phyloP scores from a whole-genome alignment of 2,329 filamentous ascomycete genomes.

The Aureobasidium pullulans region DNA sequence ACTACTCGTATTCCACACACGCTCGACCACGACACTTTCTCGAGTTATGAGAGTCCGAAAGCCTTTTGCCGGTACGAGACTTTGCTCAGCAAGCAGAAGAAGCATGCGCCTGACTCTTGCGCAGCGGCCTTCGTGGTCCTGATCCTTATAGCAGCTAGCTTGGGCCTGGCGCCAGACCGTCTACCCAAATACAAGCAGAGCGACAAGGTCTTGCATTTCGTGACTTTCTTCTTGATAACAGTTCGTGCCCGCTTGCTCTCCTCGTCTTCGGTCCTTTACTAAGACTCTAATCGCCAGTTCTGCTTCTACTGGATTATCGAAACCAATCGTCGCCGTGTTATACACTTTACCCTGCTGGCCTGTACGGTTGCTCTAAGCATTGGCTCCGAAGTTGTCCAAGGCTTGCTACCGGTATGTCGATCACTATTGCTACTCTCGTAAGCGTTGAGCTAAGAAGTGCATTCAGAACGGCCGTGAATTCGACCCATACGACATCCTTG shows the following conservation, averaged over 20 bases:
- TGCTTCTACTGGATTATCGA: constrained; percentile 97
- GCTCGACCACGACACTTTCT: neutral
- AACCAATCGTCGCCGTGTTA: constrained; percentile 72
- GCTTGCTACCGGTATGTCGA: constrained; percentile 56
- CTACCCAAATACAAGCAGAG: constrained; percentile 55
- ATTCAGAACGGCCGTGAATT: constrained; percentile 45
- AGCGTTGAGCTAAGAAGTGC: neutral
- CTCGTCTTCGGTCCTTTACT: neutral
- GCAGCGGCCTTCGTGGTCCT: constrained; percentile 49
- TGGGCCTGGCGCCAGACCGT: constrained; percentile 60
- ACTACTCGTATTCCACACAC: neutral
- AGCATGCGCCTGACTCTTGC: neutral
- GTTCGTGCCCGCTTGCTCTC: constrained; percentile 31
- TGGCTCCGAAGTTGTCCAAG: constrained; percentile 70
- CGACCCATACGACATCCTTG: constrained; percentile 78
- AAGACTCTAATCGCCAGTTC: constrained; percentile 24
- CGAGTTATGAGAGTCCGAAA: constrained; percentile 71
- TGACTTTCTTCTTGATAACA: constrained; percentile 87
- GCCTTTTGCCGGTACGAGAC: constrained; percentile 70
- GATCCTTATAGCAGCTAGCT: constrained; percentile 63
- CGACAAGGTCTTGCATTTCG: constrained; percentile 81
- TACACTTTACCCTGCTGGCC: constrained; percentile 74
- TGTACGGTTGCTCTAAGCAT: constrained; percentile 68
- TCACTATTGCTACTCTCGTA: neutral
- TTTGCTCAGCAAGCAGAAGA: neutral